Conservation (phyloP, 345 rosid genomes). For the Orychophragmus violaceus region DNA sequence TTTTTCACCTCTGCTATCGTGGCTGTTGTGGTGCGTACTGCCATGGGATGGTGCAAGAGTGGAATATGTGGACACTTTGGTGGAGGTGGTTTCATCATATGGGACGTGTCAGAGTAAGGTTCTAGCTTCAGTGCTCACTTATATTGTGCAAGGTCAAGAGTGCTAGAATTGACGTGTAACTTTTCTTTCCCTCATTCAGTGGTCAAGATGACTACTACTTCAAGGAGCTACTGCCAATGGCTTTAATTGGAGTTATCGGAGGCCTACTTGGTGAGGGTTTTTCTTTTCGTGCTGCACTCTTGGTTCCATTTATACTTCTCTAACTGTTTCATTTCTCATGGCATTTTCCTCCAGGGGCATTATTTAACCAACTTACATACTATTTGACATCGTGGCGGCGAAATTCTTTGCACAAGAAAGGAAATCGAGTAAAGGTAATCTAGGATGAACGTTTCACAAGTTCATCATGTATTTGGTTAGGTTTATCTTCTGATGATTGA, state of each 20-base stretch:
- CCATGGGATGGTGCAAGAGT: conserved; percentile 96
- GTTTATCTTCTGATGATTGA: neutral
- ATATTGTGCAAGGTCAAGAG: neutral
- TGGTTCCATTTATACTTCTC: conserved; percentile 11
- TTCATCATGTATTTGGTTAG: neutral
- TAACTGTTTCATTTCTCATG: conserved; percentile 8
- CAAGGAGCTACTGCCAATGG: conserved; percentile 91
- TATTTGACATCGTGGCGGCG: conserved; percentile 84
- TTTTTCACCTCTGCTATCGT: conserved; percentile 97
- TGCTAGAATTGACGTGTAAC: conserved; percentile 5
- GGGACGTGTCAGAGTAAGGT: conserved; percentile 91
- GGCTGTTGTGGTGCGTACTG: conserved; percentile 94
- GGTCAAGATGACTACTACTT: conserved; percentile 98
- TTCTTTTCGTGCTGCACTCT: neutral
- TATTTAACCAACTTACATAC: conserved; percentile 88
- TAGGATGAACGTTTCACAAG: neutral
- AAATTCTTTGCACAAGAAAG: conserved; percentile 80
- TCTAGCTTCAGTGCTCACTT: conserved; percentile 27
- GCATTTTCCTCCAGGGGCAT: conserved; percentile 52
- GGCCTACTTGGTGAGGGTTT: conserved; percentile 71
- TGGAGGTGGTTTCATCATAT: conserved; percentile 86
- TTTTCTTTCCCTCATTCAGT: conserved; percentile 34
- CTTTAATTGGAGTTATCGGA: conserved; percentile 88
- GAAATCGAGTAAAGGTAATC: conserved; percentile 74
- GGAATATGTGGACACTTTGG: conserved; percentile 99